Base-by-base conservation (phyloP, 1,284 basidiomycete species). In the Coriolopsis trogii region DNA sequence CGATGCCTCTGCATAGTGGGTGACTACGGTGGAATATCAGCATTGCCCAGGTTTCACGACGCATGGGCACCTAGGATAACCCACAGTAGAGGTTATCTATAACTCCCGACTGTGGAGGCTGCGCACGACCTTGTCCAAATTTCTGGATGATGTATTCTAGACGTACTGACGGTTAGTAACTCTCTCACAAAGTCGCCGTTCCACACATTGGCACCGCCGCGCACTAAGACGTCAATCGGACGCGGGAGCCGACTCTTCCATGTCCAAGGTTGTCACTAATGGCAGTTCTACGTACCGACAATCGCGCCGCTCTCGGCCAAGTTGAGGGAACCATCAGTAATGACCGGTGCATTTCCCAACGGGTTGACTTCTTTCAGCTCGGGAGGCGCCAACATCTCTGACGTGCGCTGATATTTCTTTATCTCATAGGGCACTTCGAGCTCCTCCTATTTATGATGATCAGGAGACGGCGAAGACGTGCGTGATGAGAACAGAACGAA, bases 351-450 rank as follows among this genome's bases (percentile, higher is more conserved):
- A 42, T 55, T 66, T 25, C 70, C 70, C 40, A 70, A 52, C 29
- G 70, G 69, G 46, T 71, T 64, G 20, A 70, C 55, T 18, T 53
- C 53, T 37, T 61, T 63, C 6, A 72, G 59, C 46, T 70, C 70
- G 21, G 69, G 63, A 1, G 78, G 79, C 4, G 78, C 78, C 6
- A 54, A 51, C 42, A 60, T 46, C 5, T 72, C 68, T 3, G 67
- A 50, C 2, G 58, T 67, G 43, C 79, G 70, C 46, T 77, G 61
- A 58, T 81, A 80, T 45, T 70, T 68, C 62, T 77, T 79, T 49
- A 80, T 67, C 47, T 76, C 71, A 55, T 81, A 82, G 1, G 73
- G 68, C 1, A 80, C 54, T 34, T 69, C 70, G 9, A 81, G 69
- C 59, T 82, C 79, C 63, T 82, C 79, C 78, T 81, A 23, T 6